Percentiles rank a stretch among this genome's conserved stretches.
These are phyloP conservation scores for Aspergillus coremiiformis DNA, from an alignment of 495 filamentous ascomycete species.

Conservation along the genomic window DNA sequence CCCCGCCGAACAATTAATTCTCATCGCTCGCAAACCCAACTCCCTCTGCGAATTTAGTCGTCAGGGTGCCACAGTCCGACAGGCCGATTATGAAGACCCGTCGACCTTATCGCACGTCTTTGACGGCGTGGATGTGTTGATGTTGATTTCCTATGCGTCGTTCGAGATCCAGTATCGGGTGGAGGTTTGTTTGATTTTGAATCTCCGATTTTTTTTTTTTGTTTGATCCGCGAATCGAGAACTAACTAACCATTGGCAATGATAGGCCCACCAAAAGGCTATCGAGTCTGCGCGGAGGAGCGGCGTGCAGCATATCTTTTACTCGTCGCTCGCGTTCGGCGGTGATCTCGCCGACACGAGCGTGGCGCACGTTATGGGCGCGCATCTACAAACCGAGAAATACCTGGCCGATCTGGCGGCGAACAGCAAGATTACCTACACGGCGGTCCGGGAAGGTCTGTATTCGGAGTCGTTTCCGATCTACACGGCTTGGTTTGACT, in stretches of 20 bases:
- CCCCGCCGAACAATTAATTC: slow-evolving; percentile 30
- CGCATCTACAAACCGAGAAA: slow-evolving; percentile 56
- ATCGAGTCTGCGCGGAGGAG: slow-evolving; percentile 50
- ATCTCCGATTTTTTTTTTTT: not conserved
- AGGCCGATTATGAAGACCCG: slow-evolving; percentile 33
- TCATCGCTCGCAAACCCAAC: slow-evolving; percentile 41
- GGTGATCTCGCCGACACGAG: slow-evolving; percentile 32
- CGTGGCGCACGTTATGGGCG: slow-evolving; percentile 57
- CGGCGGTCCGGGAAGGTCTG: slow-evolving; percentile 53
- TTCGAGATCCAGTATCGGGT: slow-evolving; percentile 32
- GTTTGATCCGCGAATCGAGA: not conserved
- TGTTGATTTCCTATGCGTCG: slow-evolving; percentile 39
- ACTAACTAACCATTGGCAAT: not conserved
- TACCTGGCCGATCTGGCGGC: slow-evolving; percentile 38
- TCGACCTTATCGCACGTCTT: slow-evolving; percentile 27
- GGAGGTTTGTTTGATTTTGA: slow-evolving; percentile 11
- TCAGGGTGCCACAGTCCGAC: slow-evolving; percentile 26
- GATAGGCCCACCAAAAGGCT: slow-evolving; percentile 41
- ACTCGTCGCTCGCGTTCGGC: slow-evolving; percentile 58
- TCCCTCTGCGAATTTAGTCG: slow-evolving; percentile 20
- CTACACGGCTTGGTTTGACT: slow-evolving; percentile 57
- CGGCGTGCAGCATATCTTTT: slow-evolving; percentile 58
- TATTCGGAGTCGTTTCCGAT: slow-evolving; percentile 64
- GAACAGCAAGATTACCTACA: slow-evolving; percentile 30
- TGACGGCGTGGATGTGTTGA: slow-evolving; percentile 27